phyloP scores from a whole-genome alignment of 1,139 yeast genomes.

The Protomyces gravidus region DNA sequence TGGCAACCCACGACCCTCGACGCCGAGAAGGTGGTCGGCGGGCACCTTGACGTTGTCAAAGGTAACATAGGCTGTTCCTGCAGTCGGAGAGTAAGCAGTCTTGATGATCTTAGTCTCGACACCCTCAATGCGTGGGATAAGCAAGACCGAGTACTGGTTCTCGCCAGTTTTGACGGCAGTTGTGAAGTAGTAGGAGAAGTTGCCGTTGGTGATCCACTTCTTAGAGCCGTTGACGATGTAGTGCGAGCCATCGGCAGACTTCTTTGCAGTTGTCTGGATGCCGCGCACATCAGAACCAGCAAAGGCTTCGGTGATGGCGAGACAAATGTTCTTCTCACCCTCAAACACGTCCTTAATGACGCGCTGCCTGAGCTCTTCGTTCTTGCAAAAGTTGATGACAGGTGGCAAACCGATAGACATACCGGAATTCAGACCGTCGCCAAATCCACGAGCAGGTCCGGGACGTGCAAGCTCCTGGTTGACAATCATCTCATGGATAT shows the following conservation, averaged over 20 bases:
- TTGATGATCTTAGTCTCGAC: constrained; percentile 43
- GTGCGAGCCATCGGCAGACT: constrained; percentile 40
- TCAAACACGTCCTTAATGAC: constrained; percentile 41
- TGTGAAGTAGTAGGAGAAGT: constrained; percentile 42
- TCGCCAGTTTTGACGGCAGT: constrained; percentile 48
- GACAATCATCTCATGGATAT: constrained; percentile 78
- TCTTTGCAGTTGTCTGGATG: constrained; percentile 43
- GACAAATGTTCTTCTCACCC: constrained; percentile 44
- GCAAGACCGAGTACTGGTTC: constrained; percentile 44
- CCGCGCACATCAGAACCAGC: constrained; percentile 49
- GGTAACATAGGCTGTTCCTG: constrained; percentile 45
- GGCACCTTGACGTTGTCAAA: constrained; percentile 49
- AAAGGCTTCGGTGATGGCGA: constrained; percentile 42
- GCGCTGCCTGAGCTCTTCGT: constrained; percentile 39
- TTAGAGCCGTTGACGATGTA: constrained; percentile 47
- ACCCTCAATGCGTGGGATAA: constrained; percentile 45
- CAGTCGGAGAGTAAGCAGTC: constrained; percentile 45
- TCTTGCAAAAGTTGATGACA: constrained; percentile 40
- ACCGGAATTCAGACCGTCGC: constrained; percentile 44
- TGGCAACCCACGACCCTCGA: constrained; percentile 47
- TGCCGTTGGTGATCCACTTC: constrained; percentile 46
- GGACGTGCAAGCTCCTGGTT: constrained; percentile 51
- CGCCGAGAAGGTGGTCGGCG: constrained; percentile 46
- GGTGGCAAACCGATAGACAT: constrained; percentile 44
- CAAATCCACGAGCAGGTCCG: constrained; percentile 42